Conservation (phyloP, 2,329 filamentous ascomycete species). For the Bipolaris cookei region DNA sequence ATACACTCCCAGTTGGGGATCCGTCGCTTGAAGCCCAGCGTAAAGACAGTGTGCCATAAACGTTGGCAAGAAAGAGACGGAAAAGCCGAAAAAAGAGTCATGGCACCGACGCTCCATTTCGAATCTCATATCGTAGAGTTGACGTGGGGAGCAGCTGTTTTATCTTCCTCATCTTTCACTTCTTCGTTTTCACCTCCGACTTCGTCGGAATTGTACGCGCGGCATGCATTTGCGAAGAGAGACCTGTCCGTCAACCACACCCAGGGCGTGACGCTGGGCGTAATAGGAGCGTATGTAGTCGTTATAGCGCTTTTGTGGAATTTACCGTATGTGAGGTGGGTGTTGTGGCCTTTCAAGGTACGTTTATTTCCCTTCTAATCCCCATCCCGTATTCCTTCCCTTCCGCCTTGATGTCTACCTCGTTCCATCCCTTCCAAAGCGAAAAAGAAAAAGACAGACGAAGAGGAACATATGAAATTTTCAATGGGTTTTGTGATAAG, state of each 20-base stretch:
- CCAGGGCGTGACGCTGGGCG: slow-evolving; percentile 72
- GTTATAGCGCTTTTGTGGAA: slow-evolving; percentile 81
- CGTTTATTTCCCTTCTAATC: slow-evolving; percentile 5
- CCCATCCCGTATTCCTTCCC: too few species aligned
- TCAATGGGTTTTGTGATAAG: too few species aligned
- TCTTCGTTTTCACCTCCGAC: background rate
- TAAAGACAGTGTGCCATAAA: too few species aligned
- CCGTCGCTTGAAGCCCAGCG: too few species aligned
- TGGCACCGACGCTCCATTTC: slow-evolving; percentile 34
- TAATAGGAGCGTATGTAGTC: slow-evolving; percentile 75
- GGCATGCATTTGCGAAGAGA: slow-evolving; percentile 55
- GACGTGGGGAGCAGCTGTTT: slow-evolving; percentile 29
- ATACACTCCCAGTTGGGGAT: too few species aligned
- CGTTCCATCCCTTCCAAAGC: too few species aligned
- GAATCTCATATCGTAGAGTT: slow-evolving; percentile 26
- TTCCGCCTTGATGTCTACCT: too few species aligned
- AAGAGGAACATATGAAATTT: too few species aligned
- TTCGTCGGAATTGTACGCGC: slow-evolving; percentile 7
- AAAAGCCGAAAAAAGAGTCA: slow-evolving; percentile 9
- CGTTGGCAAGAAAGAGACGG: too few species aligned
- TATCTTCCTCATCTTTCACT: background rate
- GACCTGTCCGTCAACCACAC: slow-evolving; percentile 69
- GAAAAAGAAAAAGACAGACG: background rate
- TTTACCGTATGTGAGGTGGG: slow-evolving; percentile 74
- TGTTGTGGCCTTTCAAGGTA: slow-evolving; percentile 83